Evolutionary conservation across 805 yeast species (phyloP).

Genomic region (Candida methanosorbosa): DNA sequence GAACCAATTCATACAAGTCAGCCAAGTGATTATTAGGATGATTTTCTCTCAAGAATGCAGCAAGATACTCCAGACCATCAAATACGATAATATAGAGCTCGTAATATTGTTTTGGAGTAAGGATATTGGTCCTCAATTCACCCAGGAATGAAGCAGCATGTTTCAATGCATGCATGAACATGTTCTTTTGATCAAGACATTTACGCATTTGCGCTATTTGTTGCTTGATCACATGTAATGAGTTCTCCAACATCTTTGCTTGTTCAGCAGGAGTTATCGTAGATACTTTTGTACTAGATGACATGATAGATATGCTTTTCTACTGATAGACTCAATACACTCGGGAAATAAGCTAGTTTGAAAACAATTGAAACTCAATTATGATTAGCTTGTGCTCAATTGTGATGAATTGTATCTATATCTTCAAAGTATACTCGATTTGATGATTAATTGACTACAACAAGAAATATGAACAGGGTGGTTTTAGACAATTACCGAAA

Average conservation of each 20-base stretch:
- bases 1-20: slow-evolving; percentile 89
- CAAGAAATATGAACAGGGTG: too few relatives aligned
- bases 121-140: slow-evolving; percentile 67
- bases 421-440: too few relatives aligned
- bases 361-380: too few relatives aligned
- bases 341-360: too few relatives aligned
- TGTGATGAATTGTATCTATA: too few relatives aligned
- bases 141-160: slow-evolving; percentile 77
- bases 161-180: slow-evolving; percentile 79
- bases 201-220: slow-evolving; percentile 73
- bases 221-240: slow-evolving; percentile 47
- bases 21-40: slow-evolving; percentile 70
- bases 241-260: slow-evolving; percentile 29
- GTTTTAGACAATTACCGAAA: too few relatives aligned
- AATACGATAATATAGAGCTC: slow-evolving; percentile 79
- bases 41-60: slow-evolving; percentile 53
- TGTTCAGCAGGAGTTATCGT: slow-evolving; percentile 17
- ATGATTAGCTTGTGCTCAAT: too few relatives aligned
- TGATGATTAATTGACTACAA: too few relatives aligned
- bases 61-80: slow-evolving; percentile 68
- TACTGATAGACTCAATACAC: too few relatives aligned
- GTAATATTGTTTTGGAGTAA: slow-evolving; percentile 88
- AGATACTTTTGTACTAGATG: slow-evolving; percentile 5
- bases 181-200: slow-evolving; percentile 53
- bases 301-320: slow-evolving; percentile 5